Conservation (phyloP, 2,329 filamentous ascomycete species). For the Scytalidium sp. region DNA sequence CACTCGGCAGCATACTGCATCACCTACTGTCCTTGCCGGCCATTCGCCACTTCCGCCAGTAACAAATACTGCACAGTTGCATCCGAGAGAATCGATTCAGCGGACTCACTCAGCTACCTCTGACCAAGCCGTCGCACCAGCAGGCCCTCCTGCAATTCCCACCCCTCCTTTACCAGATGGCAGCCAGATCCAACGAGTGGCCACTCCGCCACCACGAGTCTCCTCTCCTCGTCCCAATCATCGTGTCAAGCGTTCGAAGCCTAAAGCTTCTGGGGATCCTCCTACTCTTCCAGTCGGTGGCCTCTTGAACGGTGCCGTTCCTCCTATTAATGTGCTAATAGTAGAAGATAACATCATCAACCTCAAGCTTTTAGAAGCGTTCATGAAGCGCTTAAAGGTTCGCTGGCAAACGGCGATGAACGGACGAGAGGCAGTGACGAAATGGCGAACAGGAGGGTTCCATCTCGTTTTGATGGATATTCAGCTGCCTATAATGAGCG, state of each 20-base stretch:
- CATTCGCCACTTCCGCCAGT: conserved; percentile 12
- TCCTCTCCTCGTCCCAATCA: conserved; percentile 42
- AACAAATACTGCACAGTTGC: conserved; percentile 26
- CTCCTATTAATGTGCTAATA: conserved; percentile 94
- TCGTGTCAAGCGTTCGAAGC: conserved; percentile 35
- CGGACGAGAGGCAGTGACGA: conserved; percentile 85
- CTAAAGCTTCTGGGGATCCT: conserved; percentile 46
- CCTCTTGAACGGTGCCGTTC: conserved; percentile 73
- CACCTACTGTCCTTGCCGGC: conserved; percentile 63
- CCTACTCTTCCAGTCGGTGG: conserved; percentile 56
- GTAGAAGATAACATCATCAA: conserved; percentile 99
- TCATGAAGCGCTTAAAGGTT: conserved; percentile 94
- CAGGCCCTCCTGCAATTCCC: conserved; percentile 45
- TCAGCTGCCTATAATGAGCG: conserved; percentile 94
- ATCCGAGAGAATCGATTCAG: conserved; percentile 43
- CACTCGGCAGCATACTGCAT: conserved; percentile 73
- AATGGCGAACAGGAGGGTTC: conserved; percentile 90
- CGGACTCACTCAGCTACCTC: conserved; percentile 56
- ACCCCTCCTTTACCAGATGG: conserved; percentile 54
- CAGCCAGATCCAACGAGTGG: conserved; percentile 33
- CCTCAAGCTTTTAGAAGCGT: conserved; percentile 85
- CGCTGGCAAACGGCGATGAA: conserved; percentile 98
- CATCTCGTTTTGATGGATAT: conserved; percentile 99
- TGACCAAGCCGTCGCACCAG: conserved; percentile 45
- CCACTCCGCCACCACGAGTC: conserved; percentile 43